Evolutionary conservation across 768 basidiomycete species (phyloP), one percentile per base, ranked within the genome.

Genomic region (Termitomyces heimii): DNA sequence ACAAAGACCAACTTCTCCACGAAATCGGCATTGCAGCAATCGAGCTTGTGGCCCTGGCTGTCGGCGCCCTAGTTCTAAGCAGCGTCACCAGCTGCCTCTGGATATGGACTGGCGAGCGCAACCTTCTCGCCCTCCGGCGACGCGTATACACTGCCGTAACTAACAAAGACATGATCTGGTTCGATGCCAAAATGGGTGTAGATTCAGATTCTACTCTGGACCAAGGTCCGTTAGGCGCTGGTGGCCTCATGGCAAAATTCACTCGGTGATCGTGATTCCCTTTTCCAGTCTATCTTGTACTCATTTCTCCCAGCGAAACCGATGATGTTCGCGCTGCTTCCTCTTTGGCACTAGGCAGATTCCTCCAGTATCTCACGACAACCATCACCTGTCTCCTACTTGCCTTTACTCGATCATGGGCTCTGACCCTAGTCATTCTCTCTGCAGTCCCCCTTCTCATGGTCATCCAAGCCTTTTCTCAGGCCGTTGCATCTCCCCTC

Each of bases 171-270:
- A 88, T 96, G 82, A 77, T 79, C n/a, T 97, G 95, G 94, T 97
- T 93, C 67, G 94, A 97, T 71, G 70, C 81, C 40, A 85, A 89
- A 56, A 86, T 88, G 80, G 84, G 82, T 53, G 71, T 73, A 9
- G 84, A 83, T 24, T 76, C 39, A 70, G 77, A 71, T 37, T 61
- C 68, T 53, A 65, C 68, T 60, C 68, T 74, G 44, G 71, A 70
- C 45, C 75, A 78, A 42, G 80, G 81, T 26, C 78, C 82, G 39
- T 74, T 86, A 48, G 91, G 92, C 59, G 92, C 93, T 50, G 93
- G 89, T 58, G 94, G 94, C 22, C 76, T 97, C 44, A 95, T 96
- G 94, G 87, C 92, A 54, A 91, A 93, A 67, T 98, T 97, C 69
- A 82, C 89, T 34, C 84, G 85, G 93, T 92, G 56, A 50, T 72